Base-by-base conservation (phyloP, 805 yeast species). In the Yueomyces sp. region DNA sequence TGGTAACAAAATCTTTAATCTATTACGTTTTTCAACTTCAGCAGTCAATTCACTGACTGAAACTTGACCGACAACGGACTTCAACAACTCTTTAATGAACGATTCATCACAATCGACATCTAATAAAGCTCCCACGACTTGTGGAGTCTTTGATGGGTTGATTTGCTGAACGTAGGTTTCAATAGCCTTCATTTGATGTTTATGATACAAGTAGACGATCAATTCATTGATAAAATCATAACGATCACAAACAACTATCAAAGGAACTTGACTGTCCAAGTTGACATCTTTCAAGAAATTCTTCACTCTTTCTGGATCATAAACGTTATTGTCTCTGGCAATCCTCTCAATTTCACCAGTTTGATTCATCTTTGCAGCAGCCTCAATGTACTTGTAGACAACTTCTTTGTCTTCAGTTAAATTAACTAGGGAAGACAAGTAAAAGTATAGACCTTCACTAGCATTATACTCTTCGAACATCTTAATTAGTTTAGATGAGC, bases 161-260 rank as follows among this genome's bases (percentile, higher is more conserved):
- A 92, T 97, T 62, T 87, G 94, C 69, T 92, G 97, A 45, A 92
- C 98, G 58, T 90, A 92, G 41, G 92, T 95, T 69, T 92, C 97
- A 65, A 92, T 92, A 56, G 90, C 92, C 65, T 92, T 87, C 77
- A 87, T 85, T 67, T 80, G 90, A 65, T 90, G 88, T 67, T 88
- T 85, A 70, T 90, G 92, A 79, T 92, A 92, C 62, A 92, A 73
- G 68, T 84, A 92, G 57, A 92, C 74, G 45, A 92, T 80, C 68
- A 92, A 76, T 64, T 92, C 99, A 63, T 92, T 97, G 44, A 88
- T 86, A 63, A 79, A 92, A 63, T 80, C 72, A 68, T 72, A 85
- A 60, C 96, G 79, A 69, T 92, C 97, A 67, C 96, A 88, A 41
- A 92, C 96, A 63, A 94, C 84, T 53, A 94, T 88, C 64, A 92